Base-by-base conservation (phyloP, 2,329 filamentous ascomycete genomes). In the Cordyceps javanica region DNA sequence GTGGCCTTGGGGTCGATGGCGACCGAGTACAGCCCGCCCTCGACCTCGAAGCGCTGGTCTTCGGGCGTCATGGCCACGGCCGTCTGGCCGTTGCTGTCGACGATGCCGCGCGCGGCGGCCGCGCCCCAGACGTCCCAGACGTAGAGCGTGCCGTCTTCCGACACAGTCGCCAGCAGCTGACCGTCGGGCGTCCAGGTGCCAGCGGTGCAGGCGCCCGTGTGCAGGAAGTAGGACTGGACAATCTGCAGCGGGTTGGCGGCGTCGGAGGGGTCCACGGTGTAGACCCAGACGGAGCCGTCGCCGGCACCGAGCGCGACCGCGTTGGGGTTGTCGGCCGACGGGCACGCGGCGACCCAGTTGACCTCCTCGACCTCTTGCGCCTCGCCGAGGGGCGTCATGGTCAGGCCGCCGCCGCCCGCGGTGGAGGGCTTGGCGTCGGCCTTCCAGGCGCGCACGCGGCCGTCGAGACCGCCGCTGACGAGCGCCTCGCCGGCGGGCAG, bases 201-300 rank as follows among this genome's bases (percentile, higher is more conserved):
- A 8, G 92, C 93, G 1, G 94, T 97, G 74, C 89, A 95, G 28
- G 89, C 76, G 19, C 76, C 88, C 3, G 89, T 93, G 76, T 97
- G 94, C 26, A 95, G 80, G 78, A 96, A 97, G 76, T 94, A 97
- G 26, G 88, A 88, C 75, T 96, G 90, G 5, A 95, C 81, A 68
- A 97, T 94, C 65, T 87, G 86, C 55, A 97, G 79, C 8, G 89
- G 74, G 66, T 76, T 78, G 51, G 73, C 73, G 34, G 72, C 44
- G 62, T 90, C 85, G 55, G 78, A 77, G 30, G 82, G 76, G 70
- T 92, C 87, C 67, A 97, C 81, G n/a, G 86, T 87, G 75, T 97
- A 96, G 10, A 99, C 88, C 94, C 94, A 99, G 42, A 97, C 91
- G 53, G 87, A 92, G 57, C 94, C 94, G 69, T 99, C 92, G 36